phyloP scores from a whole-genome alignment of 73 alveolate species.

The Vitrella brassicaformis region DNA sequence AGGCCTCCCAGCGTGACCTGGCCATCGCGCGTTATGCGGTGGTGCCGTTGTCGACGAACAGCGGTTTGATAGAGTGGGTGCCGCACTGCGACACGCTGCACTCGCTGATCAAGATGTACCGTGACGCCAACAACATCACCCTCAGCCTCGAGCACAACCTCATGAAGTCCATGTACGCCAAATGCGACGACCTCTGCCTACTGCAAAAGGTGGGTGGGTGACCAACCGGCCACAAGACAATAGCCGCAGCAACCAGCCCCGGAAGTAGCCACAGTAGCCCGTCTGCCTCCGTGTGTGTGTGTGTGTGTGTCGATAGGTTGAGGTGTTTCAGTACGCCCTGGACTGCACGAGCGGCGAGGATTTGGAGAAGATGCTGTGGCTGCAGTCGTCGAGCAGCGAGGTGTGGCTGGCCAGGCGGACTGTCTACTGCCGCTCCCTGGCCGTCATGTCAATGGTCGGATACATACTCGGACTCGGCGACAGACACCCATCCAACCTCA shows the following conservation, averaged over 20 bases:
- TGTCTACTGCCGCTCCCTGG: constrained; percentile 83
- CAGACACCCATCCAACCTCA: constrained; percentile 93
- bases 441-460: constrained; percentile 96
- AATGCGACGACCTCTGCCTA: neutral
- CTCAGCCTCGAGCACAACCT: neutral
- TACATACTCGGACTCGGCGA: constrained; percentile 96
- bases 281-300: too few species aligned
- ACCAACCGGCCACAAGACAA: too few species aligned
- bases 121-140: constrained; percentile 29
- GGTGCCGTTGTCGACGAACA: constrained; percentile 82
- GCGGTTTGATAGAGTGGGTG: constrained; percentile 96
- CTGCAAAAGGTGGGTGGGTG: neutral
- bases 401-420: constrained; percentile 96
- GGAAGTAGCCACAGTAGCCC: too few species aligned
- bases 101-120: constrained; percentile 78
- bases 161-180: neutral
- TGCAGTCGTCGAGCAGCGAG: constrained; percentile 76
- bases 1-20: constrained; percentile 75
- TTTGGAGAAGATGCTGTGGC: constrained; percentile 83
- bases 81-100: constrained; percentile 90
- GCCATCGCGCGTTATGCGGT: constrained; percentile 85
- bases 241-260: too few species aligned
- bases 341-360: constrained; percentile 87
- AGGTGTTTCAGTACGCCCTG: constrained; percentile 72
- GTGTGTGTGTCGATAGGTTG: constrained; percentile 62